Base-by-base conservation (phyloP, 1,284 basidiomycete genomes). In the Puccinia horiana region DNA sequence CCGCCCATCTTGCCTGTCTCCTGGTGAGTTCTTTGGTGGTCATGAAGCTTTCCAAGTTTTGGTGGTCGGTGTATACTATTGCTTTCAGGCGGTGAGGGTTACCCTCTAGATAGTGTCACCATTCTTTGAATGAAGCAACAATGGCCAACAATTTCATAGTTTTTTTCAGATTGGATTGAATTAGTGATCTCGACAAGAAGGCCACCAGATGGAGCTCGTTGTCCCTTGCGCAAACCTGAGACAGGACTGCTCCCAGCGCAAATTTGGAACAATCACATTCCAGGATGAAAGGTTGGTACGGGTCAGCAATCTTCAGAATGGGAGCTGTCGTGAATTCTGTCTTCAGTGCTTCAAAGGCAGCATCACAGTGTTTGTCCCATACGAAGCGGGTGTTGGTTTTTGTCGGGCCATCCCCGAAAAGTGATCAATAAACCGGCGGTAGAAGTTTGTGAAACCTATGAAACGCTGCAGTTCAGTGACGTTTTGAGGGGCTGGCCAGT, bases 371-470 rank as follows among this genome's bases (percentile, higher is more conserved):
- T 1, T 8, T 5, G 58, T 61, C 58, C 58, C 58, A 61, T 8
- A 61, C 18, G 18, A 11, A 61, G 11, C 26, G 58, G 6, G 58
- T 61, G 11, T 61, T 3, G 5, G 16, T 3, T 20, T 20, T 61
- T 61, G 37, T 49, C 35, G 3, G 18, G 69, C 42, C 23, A 29
- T 67, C 16, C 26, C 35, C 23, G 87, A 86, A 82, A 86, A 89
- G 42, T 85, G 76, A 23, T 84, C 35, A 61, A 90, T 88, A 84
- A 90, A 90, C 29, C 86, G 83, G 1, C 87, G 83, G 82, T 87
- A 89, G 84, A 88, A 90, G 83, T 88, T 88, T 32, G 85, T 85
- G 52, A 88, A 87, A 37, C 88, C 87, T 23, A 88, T 84, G 85
- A 88, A 89, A 2, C 83, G 1, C 76, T 84, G 0, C 67, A n/a